Evolutionary conservation across 192 early-diverging fungal genomes (phyloP), one percentile per base, ranked within the genome.

Genomic region (Backusella westeae): DNA sequence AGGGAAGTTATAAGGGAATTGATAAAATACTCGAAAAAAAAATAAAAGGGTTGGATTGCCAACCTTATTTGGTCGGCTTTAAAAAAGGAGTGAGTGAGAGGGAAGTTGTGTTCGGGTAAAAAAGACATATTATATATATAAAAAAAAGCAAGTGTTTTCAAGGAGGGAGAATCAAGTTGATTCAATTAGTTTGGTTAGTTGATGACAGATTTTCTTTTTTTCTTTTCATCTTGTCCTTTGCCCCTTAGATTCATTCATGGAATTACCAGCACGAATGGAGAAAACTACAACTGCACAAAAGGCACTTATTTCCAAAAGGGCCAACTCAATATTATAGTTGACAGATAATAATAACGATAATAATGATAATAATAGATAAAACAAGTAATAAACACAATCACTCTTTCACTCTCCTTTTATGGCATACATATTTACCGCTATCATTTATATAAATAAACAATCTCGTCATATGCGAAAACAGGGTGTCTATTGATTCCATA

Each of bases 181-280:
- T 23, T 41, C 17, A 66, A 38, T 42, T 49, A 32, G 70, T 49
- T 69, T 69, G 36, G 68, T 69, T 69, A 69, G 68, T 5, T 63
- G 4, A 63, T 63, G 21, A 32, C 56, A 63, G 56, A 29, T 63
- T 63, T 63, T 29, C 26, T 63, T 63, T 63, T 63, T 63, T 63
- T 29, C 21, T 63, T 63, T 63, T 63, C 56, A 14, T 26, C 26
- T 59, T 63, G 46, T 63, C 56, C 10, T 14, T 7, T 12, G 2
- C 56, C 56, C 26, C 34, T 72, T 72, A 44, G 39, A 29, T 17
- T 56, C 26, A 44, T 17, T 38, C 39, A 23, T 44, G 52, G 32
- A 53, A 38, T 76, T 80, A 80, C 79, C 74, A 46, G 75, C 74
- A 73, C 79, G 79, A 38, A 80, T 72, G 9, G 67, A 39, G 14